Conservation (phyloP, 1,284 basidiomycete species). For the Rhodotorula sp. region DNA sequence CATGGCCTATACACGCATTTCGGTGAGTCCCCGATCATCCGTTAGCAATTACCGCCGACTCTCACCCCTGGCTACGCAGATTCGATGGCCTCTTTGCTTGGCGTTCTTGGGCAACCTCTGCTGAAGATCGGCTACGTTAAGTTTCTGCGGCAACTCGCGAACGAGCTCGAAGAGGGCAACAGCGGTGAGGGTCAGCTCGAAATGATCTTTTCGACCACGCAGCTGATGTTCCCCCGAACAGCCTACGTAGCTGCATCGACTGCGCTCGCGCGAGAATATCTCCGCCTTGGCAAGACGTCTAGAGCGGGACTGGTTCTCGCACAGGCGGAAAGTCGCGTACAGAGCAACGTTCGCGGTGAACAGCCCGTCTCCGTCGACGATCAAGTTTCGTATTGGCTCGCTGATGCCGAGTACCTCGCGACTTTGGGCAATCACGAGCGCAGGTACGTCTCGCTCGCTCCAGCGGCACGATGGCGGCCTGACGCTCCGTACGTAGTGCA, state of each 20-base stretch:
- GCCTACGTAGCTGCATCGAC: slow-evolving; percentile 66
- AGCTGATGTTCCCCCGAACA: slow-evolving; percentile 50
- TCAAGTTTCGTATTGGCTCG: slow-evolving; percentile 57
- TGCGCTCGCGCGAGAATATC: slow-evolving; percentile 72
- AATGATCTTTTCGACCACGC: slow-evolving; percentile 24
- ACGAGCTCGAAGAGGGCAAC: slow-evolving; percentile 49
- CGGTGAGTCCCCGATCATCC: slow-evolving; percentile 52
- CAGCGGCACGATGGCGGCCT: background rate
- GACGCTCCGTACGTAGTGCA: background rate
- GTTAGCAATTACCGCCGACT: no score
- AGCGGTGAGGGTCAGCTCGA: background rate
- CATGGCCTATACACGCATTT: slow-evolving; percentile 57
- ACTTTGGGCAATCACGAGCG: slow-evolving; percentile 60
- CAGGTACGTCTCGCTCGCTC: slow-evolving; percentile 56
- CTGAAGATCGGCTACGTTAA: slow-evolving; percentile 54
- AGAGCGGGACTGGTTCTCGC: slow-evolving; percentile 65
- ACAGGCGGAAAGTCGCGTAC: slow-evolving; percentile 57
- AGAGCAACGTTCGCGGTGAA: slow-evolving; percentile 50
- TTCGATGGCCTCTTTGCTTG: slow-evolving; percentile 65
- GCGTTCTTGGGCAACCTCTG: slow-evolving; percentile 58
- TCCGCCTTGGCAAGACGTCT: slow-evolving; percentile 68
- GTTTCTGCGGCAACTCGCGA: slow-evolving; percentile 59
- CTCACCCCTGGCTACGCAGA: slow-evolving; percentile 52
- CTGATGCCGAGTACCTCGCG: slow-evolving; percentile 66
- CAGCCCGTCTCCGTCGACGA: slow-evolving; percentile 51